These are phyloP conservation scores for Scleromitrula shiraiana DNA, from an alignment of 2,329 filamentous ascomycete species.

Conservation along the genomic window DNA sequence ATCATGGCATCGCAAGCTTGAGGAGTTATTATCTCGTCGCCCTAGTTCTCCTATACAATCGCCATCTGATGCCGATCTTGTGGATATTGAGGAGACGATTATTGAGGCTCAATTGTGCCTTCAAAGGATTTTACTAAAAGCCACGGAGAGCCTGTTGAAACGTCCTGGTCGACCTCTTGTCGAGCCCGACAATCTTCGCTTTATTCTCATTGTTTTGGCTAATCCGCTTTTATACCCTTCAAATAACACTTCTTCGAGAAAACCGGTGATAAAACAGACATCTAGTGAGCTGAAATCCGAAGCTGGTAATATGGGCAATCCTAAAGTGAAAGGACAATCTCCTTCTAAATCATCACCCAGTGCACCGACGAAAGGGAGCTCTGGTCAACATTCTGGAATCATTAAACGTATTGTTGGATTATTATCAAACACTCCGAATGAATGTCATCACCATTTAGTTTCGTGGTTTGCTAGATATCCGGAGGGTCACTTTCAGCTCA, in stretches of 20 bases:
- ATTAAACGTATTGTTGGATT: slow-evolving; percentile 79
- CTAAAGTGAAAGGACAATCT: slow-evolving; percentile 4
- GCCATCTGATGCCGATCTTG: slow-evolving; percentile 22
- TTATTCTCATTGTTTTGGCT: slow-evolving; percentile 67
- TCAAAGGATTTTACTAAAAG: slow-evolving; percentile 65
- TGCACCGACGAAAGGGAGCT: slow-evolving; percentile 23
- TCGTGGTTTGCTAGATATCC: slow-evolving; percentile 71
- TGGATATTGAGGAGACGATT: slow-evolving; percentile 43
- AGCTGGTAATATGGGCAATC: neutral
- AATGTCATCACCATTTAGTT: slow-evolving; percentile 70
- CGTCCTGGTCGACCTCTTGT: slow-evolving; percentile 64
- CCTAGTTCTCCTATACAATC: slow-evolving; percentile 14
- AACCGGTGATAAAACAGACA: slow-evolving; percentile 5
- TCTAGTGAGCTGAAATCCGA: neutral
- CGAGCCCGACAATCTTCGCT: slow-evolving; percentile 63
- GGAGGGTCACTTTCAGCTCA: slow-evolving; percentile 56
- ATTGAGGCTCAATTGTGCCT: slow-evolving; percentile 59
- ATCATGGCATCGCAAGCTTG: slow-evolving; percentile 55
- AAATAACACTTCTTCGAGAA: slow-evolving; percentile 2
- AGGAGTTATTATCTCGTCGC: slow-evolving; percentile 38
- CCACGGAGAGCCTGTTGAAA: slow-evolving; percentile 71
- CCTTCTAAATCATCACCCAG: slow-evolving; percentile 9
- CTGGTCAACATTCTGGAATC: slow-evolving; percentile 70
- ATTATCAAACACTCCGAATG: slow-evolving; percentile 64
- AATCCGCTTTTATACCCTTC: slow-evolving; percentile 66